Conservation (phyloP, 352 stramenopile species). For the Globisporangium parvum region DNA sequence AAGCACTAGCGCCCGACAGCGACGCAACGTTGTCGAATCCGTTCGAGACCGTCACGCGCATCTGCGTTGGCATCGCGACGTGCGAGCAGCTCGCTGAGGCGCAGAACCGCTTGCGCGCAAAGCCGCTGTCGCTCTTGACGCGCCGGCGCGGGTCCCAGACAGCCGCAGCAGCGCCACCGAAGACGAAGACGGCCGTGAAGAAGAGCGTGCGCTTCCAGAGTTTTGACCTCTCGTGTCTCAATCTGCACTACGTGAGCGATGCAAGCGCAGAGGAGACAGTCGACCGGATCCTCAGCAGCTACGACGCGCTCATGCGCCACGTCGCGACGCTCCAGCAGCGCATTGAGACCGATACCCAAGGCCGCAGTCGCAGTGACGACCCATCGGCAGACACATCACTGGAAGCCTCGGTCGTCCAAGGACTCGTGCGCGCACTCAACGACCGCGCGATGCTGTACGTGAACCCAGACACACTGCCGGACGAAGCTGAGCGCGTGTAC, state of each 20-base stretch:
- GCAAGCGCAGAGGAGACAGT: slow-evolving; percentile 33
- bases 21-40: slow-evolving; percentile 4
- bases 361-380: neutral
- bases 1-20: neutral
- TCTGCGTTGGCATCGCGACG: slow-evolving; percentile 29
- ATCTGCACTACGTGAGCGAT: slow-evolving; percentile 49
- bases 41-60: slow-evolving; percentile 18
- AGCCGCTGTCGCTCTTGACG: slow-evolving; percentile 12
- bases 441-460: slow-evolving; percentile 11
- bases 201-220: slow-evolving; percentile 57
- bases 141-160: slow-evolving; percentile 5
- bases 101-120: slow-evolving; percentile 13
- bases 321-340: slow-evolving; percentile 17
- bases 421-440: slow-evolving; percentile 12
- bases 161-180: too few relatives aligned
- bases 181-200: slow-evolving; percentile 9
- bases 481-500: slow-evolving; percentile 18
- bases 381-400: neutral
- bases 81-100: slow-evolving; percentile 34
- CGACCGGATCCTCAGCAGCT: slow-evolving; percentile 34
- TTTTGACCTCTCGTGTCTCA: slow-evolving; percentile 61
- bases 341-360: neutral
- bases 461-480: slow-evolving; percentile 5
- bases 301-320: slow-evolving; percentile 35
- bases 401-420: slow-evolving; percentile 11